Conservation (phyloP, 495 filamentous ascomycete genomes). For the Tuber brumale region DNA sequence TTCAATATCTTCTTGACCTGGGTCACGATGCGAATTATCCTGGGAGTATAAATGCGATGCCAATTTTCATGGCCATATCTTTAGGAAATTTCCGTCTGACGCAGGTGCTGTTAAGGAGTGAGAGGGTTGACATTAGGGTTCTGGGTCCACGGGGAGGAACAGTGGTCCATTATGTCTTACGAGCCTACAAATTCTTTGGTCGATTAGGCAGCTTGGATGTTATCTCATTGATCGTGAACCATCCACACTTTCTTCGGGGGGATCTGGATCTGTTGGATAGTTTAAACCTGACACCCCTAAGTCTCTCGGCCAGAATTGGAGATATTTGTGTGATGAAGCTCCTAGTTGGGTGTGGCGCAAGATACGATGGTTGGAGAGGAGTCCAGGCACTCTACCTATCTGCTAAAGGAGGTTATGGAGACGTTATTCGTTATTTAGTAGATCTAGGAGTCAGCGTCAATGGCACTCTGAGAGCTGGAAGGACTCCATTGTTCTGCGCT, state of each 20-base stretch:
- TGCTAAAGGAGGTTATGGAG: not conserved
- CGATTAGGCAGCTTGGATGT: not conserved
- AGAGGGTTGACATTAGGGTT: not conserved
- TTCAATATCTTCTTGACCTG: not conserved
- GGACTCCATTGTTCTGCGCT: not conserved
- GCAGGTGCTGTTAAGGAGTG: not conserved
- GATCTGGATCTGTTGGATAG: not conserved
- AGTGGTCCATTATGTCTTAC: not conserved
- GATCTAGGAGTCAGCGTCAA: not conserved
- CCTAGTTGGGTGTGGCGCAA: not conserved
- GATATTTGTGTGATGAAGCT: not conserved
- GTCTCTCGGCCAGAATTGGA: not conserved
- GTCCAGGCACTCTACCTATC: not conserved
- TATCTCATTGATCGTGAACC: not conserved
- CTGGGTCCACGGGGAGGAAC: not conserved
- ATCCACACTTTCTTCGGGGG: not conserved
- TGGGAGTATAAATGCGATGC: not conserved
- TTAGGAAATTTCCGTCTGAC: not conserved
- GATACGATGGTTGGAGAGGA: not conserved
- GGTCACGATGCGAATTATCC: not conserved
- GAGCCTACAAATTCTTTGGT: not conserved
- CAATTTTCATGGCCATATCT: not conserved
- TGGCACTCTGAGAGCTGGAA: not conserved
- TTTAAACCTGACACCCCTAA: not conserved
- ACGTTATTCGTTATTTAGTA: not conserved